A percentile compares a stretch with the other conserved stretches of the same genome.
phyloP scores from a whole-genome alignment of 164 flowering plant genomes.

The Dillenia turbinata region DNA sequence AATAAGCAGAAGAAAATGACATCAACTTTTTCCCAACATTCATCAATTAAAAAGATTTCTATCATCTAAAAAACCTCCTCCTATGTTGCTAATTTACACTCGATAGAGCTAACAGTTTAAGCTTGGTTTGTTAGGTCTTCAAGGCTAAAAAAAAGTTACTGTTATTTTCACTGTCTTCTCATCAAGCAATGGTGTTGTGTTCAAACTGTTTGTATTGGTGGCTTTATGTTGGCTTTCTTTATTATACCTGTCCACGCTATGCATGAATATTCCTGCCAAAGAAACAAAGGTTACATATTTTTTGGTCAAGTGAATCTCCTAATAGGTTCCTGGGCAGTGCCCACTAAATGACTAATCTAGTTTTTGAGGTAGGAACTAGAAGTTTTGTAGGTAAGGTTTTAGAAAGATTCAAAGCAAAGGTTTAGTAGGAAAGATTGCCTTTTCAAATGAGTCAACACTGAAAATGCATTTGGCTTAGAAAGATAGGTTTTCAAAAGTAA shows the following conservation, averaged over 20 bases:
- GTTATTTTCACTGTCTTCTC: constrained; percentile 16
- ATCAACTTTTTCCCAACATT: too few species aligned
- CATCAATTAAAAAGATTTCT: too few species aligned
- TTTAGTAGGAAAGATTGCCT: too few species aligned
- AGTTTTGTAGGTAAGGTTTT: too few species aligned
- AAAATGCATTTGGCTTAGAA: too few species aligned
- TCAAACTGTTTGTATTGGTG: constrained; percentile 34
- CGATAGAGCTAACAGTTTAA: not conserved
- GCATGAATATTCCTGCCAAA: constrained; percentile 59
- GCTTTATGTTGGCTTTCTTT: too few species aligned
- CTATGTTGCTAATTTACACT: not conserved
- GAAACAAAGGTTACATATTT: not conserved
- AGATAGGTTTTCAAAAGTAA: too few species aligned
- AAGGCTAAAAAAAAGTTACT: constrained; percentile 14
- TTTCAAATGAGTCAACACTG: too few species aligned
- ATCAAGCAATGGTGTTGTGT: constrained; percentile 46
- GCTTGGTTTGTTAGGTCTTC: not conserved
- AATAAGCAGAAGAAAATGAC: too few species aligned
- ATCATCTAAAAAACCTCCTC: not conserved
- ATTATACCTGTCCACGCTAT: constrained; percentile 57
- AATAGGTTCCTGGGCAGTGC: not conserved
- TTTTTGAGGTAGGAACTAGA: not conserved
- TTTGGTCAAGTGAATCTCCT: not conserved
- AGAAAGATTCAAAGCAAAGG: too few species aligned
- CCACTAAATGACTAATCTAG: not conserved